A percentile compares a stretch with the other conserved stretches of the same genome.
Conservation (phyloP, 129 eudicot genomes). For the Flaveria bidentis region DNA sequence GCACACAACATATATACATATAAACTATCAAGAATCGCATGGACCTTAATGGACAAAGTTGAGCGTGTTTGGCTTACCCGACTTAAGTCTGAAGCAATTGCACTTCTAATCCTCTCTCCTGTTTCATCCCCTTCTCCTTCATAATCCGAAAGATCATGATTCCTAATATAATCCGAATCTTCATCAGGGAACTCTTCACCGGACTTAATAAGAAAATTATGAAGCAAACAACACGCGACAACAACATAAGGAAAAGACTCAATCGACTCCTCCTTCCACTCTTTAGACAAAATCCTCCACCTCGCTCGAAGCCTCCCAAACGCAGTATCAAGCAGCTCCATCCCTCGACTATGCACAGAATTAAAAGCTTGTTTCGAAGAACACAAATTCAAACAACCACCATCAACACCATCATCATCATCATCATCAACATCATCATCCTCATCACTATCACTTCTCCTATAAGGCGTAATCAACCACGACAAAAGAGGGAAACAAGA, state of each 20-base stretch:
- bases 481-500: constrained; percentile 73
- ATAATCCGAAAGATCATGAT: constrained; percentile 54
- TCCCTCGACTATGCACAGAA: constrained; percentile 61
- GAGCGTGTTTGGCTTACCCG: constrained; percentile 48
- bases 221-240: constrained; percentile 77
- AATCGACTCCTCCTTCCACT: constrained; percentile 71
- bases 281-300: constrained; percentile 67
- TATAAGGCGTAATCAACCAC: constrained; percentile 76
- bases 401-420: constrained; percentile 25
- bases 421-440: constrained; percentile 12
- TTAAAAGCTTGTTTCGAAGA: constrained; percentile 57
- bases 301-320: constrained; percentile 58
- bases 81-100: constrained; percentile 68
- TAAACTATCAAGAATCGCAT: neutral
- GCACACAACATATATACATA: neutral
- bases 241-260: constrained; percentile 81
- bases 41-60: constrained; percentile 2
- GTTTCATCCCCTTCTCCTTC: constrained; percentile 74
- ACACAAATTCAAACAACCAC: constrained; percentile 36
- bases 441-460: constrained; percentile 10
- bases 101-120: constrained; percentile 65
- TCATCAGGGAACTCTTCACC: constrained; percentile 68
- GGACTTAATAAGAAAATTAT: constrained; percentile 80
- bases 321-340: constrained; percentile 67
- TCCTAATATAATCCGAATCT: constrained; percentile 40